A percentile compares a stretch with the other conserved stretches of the same genome.
phyloP scores from a whole-genome alignment of 495 filamentous ascomycete species.

The Neurospora discreta region DNA sequence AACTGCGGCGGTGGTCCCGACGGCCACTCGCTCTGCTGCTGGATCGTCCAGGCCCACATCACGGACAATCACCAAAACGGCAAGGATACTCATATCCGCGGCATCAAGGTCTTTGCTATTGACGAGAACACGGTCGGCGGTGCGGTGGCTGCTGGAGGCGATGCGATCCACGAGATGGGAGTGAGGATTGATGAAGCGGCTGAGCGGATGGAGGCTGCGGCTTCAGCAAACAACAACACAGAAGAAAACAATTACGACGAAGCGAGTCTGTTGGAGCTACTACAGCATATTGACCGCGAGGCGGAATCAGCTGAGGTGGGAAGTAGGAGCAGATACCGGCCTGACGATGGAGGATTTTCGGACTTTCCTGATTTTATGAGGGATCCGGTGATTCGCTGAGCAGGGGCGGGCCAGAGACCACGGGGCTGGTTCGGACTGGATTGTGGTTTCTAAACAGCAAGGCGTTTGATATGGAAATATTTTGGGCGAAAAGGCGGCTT shows the following conservation, averaged over 20 bases:
- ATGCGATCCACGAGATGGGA: conserved; percentile 1
- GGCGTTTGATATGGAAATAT: not conserved
- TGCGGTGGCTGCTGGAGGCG: not conserved
- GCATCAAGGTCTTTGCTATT: conserved; percentile 78
- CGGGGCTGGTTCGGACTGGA: not conserved
- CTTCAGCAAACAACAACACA: conserved; percentile 5
- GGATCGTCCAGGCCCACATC: conserved; percentile 75
- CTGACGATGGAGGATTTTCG: conserved; percentile 21
- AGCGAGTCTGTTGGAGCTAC: conserved; percentile 20
- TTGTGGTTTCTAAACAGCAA: not conserved
- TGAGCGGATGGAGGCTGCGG: conserved; percentile 2
- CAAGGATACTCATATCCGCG: conserved; percentile 94
- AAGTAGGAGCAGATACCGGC: not conserved
- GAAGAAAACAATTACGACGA: conserved; percentile 8
- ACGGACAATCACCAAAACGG: conserved; percentile 98
- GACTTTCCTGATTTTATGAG: conserved; percentile 32
- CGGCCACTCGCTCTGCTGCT: conserved; percentile 66
- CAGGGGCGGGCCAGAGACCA: not conserved
- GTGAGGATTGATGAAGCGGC: conserved; percentile 15
- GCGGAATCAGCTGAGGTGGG: not conserved
- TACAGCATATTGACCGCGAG: conserved; percentile 11
- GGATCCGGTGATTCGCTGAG: conserved; percentile 34
- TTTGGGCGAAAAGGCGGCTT: not conserved
- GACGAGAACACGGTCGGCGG: conserved; percentile 38
- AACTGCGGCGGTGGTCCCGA: conserved; percentile 52